Percentiles rank a stretch among this genome's conserved stretches.
Conservation (phyloP, 106 monocot genomes). For the Dioscorea alata region DNA sequence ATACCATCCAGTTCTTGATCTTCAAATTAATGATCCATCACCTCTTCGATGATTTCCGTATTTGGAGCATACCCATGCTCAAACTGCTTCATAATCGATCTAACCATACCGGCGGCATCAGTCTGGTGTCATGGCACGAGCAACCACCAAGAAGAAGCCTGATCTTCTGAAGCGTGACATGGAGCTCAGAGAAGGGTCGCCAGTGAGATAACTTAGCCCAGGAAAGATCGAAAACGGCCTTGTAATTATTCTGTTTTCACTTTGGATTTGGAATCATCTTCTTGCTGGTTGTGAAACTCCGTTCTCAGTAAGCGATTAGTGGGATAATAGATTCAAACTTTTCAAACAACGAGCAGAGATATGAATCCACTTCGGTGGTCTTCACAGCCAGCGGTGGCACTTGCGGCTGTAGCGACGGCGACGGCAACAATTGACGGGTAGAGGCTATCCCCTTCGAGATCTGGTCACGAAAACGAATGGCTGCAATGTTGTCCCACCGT, state of each 20-base stretch:
- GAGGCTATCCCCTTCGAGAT: too few species aligned
- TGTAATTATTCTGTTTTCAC: background rate
- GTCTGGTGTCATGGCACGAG: slow-evolving; percentile 28
- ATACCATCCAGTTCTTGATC: slow-evolving; percentile 62
- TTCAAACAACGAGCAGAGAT: too few species aligned
- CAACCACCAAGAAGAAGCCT: slow-evolving; percentile 40
- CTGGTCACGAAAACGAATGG: too few species aligned
- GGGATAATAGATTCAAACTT: too few species aligned
- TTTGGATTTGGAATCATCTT: background rate
- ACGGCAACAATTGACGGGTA: too few species aligned
- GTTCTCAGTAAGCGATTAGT: too few species aligned
- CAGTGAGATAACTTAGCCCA: slow-evolving; percentile 35
- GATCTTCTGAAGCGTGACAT: slow-evolving; percentile 65
- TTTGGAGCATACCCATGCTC: slow-evolving; percentile 28
- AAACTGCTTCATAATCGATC: slow-evolving; percentile 33
- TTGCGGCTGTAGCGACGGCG: too few species aligned
- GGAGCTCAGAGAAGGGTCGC: slow-evolving; percentile 42
- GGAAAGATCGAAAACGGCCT: slow-evolving; percentile 33
- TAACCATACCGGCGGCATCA: slow-evolving; percentile 35
- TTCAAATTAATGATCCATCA: slow-evolving; percentile 46
- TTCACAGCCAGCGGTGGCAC: too few species aligned
- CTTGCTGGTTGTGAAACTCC: too few species aligned
- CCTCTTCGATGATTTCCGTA: slow-evolving; percentile 7
- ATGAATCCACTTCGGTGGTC: too few species aligned
- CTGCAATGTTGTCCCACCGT: too few species aligned